Evolutionary conservation across 192 early-diverging fungal species (phyloP).

Genomic region (Funneliformis mosseae): DNA sequence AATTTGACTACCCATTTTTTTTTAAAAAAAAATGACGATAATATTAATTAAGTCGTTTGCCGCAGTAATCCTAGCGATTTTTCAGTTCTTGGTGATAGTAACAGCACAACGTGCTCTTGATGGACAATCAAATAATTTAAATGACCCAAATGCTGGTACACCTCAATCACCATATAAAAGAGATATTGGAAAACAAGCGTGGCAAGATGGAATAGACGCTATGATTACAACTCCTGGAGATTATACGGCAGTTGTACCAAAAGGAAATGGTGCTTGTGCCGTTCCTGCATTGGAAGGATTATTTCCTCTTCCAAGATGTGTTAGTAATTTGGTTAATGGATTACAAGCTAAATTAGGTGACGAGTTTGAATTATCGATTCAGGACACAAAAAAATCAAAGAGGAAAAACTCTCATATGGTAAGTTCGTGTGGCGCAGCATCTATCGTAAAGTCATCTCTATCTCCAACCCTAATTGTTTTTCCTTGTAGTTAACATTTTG

Average conservation of each 20-base stretch:
- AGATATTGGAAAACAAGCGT: background rate
- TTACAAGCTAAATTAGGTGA: background rate
- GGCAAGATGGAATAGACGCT: background rate
- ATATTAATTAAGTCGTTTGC: background rate
- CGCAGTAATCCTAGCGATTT: background rate
- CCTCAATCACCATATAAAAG: background rate
- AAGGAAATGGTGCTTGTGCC: background rate
- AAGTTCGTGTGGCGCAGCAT: background rate
- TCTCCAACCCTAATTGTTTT: background rate
- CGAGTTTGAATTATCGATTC: background rate
- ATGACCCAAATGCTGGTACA: background rate
- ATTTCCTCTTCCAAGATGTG: constrained; percentile 12
- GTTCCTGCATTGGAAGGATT: background rate
- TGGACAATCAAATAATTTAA: background rate
- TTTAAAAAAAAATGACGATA: background rate
- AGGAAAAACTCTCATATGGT: constrained; percentile 8
- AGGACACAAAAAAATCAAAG: background rate
- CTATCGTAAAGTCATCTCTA: too few species aligned
- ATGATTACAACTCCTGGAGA: background rate
- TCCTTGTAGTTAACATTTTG: background rate
- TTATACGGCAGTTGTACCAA: background rate
- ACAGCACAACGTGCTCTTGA: background rate
- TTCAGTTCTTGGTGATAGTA: background rate
- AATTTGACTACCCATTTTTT: too few species aligned
- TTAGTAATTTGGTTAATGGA: background rate